Conservation (phyloP, 2,329 filamentous ascomycete genomes). For the Colletotrichum eleusines region DNA sequence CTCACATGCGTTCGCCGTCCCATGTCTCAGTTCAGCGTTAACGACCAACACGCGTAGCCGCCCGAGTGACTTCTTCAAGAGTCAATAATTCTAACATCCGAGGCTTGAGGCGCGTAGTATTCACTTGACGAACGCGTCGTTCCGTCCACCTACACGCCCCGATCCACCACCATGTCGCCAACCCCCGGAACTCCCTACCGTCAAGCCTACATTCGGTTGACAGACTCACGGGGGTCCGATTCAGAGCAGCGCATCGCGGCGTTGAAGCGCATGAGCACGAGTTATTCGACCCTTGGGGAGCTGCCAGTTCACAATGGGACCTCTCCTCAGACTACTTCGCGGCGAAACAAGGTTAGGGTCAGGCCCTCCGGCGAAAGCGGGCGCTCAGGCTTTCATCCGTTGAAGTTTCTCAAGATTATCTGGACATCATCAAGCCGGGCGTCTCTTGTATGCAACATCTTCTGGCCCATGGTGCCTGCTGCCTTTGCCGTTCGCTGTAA, state of each 20-base stretch:
- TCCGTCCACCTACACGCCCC: neutral
- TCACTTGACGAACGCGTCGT: neutral
- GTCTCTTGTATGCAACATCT: constrained; percentile 74
- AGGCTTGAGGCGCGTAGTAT: neutral
- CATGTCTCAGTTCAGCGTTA: no score
- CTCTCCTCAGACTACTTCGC: constrained; percentile 1
- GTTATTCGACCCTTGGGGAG: neutral
- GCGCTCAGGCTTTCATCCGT: constrained; percentile 72
- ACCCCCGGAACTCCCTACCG: constrained; percentile 21
- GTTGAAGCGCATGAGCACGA: no score
- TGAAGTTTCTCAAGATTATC: constrained; percentile 72
- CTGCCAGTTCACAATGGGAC: constrained; percentile 19
- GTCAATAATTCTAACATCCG: no score
- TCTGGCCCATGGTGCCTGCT: constrained; percentile 81
- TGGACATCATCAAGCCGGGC: constrained; percentile 72
- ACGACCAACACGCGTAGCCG: neutral
- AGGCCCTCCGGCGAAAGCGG: constrained; percentile 61
- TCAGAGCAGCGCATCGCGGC: no score
- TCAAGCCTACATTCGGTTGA: constrained; percentile 20
- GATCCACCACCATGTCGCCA: constrained; percentile 19
- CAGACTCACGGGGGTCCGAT: constrained; percentile 10
- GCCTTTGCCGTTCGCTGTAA: constrained; percentile 72
- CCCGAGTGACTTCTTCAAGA: neutral
- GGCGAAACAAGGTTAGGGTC: constrained; percentile 62
- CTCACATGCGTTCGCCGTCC: neutral